phyloP scores from a whole-genome alignment of 2,329 filamentous ascomycete genomes.

The Cercospora sp. region DNA sequence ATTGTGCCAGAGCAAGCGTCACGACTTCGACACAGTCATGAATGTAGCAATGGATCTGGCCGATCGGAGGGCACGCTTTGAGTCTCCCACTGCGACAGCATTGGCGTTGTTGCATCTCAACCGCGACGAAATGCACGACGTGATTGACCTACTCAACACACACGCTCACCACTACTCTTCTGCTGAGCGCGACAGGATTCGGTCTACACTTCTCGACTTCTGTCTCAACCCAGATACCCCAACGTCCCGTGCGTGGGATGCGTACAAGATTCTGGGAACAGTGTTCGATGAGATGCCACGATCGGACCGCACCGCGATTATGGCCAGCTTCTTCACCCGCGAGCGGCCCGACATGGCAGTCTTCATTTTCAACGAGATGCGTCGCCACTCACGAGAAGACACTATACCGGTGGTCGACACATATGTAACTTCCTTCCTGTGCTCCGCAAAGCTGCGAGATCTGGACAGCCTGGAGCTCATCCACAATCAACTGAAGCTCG shows the following conservation, averaged over 20 bases:
- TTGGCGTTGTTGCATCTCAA: constrained; percentile 73
- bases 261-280: constrained; percentile 59
- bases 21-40: constrained; percentile 70
- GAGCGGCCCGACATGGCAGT: constrained; percentile 80
- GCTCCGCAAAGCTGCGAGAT: constrained; percentile 52
- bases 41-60: constrained; percentile 72
- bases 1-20: constrained; percentile 60
- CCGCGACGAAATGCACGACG: constrained; percentile 74
- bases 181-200: constrained; percentile 66
- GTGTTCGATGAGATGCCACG: constrained; percentile 64
- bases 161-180: constrained; percentile 70
- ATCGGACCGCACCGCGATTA: constrained; percentile 66
- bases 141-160: constrained; percentile 77
- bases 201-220: constrained; percentile 66
- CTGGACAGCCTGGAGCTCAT: constrained; percentile 68
- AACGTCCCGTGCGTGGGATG: constrained; percentile 64
- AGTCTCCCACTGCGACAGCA: constrained; percentile 70
- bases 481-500: constrained; percentile 93
- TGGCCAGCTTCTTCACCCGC: constrained; percentile 80
- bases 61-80: constrained; percentile 66
- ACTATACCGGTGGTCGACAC: constrained; percentile 70
- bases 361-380: constrained; percentile 90
- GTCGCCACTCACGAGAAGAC: constrained; percentile 64
- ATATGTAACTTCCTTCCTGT: constrained; percentile 76
- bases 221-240: constrained; percentile 63